A percentile compares a stretch with the other conserved stretches of the same genome.
phyloP scores from a whole-genome alignment of 495 filamentous ascomycete species.

The Choiromyces venosus region DNA sequence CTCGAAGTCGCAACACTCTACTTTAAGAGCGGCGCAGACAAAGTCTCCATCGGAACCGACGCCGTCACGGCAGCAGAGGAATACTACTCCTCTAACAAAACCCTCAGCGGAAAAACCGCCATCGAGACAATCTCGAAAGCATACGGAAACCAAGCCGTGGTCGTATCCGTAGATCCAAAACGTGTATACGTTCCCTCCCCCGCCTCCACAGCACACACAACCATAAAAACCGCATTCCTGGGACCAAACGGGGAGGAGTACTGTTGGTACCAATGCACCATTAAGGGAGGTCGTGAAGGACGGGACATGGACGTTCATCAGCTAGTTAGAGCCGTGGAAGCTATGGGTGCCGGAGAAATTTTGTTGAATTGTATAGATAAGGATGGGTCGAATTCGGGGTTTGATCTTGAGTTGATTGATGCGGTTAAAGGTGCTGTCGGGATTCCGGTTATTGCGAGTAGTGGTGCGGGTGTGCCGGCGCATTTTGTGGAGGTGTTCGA shows the following conservation, averaged over 20 bases:
- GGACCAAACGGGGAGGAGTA: constrained; percentile 71
- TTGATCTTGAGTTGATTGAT: constrained; percentile 85
- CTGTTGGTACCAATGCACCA: constrained; percentile 98
- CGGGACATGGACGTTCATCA: constrained; percentile 86
- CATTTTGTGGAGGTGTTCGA: constrained; percentile 91
- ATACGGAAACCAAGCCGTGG: constrained; percentile 95
- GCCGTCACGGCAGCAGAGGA: constrained; percentile 88
- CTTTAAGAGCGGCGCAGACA: constrained; percentile 97
- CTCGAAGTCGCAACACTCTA: constrained; percentile 93
- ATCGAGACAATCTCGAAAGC: constrained; percentile 91
- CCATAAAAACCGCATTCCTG: constrained; percentile 61
- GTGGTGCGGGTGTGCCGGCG: constrained; percentile 79
- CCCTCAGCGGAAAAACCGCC: constrained; percentile 70
- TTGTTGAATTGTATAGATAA: constrained; percentile 96
- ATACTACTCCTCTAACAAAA: constrained; percentile 64
- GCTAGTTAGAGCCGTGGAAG: constrained; percentile 81
- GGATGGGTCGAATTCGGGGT: constrained; percentile 90
- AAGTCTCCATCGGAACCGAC: constrained; percentile 95
- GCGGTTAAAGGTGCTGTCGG: constrained; percentile 75
- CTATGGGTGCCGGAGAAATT: constrained; percentile 93
- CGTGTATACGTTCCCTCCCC: constrained; percentile 73
- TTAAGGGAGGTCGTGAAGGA: constrained; percentile 88
- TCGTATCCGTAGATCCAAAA: constrained; percentile 90
- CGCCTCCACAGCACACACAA: constrained; percentile 70
- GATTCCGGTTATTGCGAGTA: constrained; percentile 94